Percentiles rank a stretch among this genome's conserved stretches.
Evolutionary conservation across 139 green algal species (phyloP).

Genomic region (Chlamydomonas sp.): DNA sequence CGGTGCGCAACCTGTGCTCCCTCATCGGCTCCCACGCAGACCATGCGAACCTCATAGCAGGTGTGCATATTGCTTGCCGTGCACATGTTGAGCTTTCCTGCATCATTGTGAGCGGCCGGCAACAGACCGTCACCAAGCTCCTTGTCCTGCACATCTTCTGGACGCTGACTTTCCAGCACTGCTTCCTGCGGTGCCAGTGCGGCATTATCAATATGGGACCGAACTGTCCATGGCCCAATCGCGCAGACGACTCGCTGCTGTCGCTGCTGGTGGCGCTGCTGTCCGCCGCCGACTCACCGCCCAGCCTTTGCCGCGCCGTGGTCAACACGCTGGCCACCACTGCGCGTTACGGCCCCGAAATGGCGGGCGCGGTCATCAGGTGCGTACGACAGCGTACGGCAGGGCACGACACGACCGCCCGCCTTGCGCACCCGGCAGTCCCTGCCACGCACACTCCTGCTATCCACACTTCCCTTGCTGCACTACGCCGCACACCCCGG

Average conservation of each 20-base stretch:
- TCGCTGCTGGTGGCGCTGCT: constrained; percentile 41
- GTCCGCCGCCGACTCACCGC: constrained; percentile 2
- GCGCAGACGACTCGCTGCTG: constrained; percentile 34
- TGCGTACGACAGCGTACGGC: neutral
- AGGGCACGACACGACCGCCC: neutral
- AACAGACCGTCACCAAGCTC: no score
- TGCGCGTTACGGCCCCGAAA: constrained; percentile 26
- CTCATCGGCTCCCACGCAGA: constrained; percentile 44
- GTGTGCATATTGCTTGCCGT: no score
- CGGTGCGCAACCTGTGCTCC: constrained; percentile 41
- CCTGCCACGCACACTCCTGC: neutral
- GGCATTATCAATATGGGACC: no score
- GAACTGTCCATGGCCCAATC: no score
- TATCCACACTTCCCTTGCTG: neutral
- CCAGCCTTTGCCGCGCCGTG: constrained; percentile 31
- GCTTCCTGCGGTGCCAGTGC: no score
- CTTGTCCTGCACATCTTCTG: no score
- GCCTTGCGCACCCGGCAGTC: neutral
- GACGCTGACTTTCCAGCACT: no score
- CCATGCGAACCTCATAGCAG: constrained; percentile 35
- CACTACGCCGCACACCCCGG: no score
- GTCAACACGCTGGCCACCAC: constrained; percentile 40
- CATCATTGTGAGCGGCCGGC: no score
- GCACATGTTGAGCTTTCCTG: no score
- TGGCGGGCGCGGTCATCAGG: constrained; percentile 46